Conservation (phyloP, 805 yeast species). For the Metschnikowia koreensis region DNA sequence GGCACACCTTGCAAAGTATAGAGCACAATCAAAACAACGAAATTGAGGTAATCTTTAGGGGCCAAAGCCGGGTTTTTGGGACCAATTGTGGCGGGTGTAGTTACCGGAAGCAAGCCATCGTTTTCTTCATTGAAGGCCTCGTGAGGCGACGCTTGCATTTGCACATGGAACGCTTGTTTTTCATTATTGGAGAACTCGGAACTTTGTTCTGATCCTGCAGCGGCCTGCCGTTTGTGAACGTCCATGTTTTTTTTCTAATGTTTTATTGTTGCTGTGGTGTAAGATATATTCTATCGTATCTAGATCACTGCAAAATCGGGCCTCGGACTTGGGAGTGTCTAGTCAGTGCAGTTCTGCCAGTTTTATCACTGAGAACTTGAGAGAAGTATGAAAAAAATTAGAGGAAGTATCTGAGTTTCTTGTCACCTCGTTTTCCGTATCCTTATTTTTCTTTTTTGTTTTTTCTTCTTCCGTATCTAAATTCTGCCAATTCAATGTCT, state of each 20-base stretch:
- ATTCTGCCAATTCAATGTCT: no score
- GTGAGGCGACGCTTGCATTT: constrained; percentile 11
- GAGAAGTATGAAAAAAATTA: no score
- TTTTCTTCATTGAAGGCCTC: constrained; percentile 31
- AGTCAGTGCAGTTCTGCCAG: no score
- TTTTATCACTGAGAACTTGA: no score
- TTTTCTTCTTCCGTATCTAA: no score
- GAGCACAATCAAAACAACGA: constrained; percentile 65
- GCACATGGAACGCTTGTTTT: constrained; percentile 4
- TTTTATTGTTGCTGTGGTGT: neutral
- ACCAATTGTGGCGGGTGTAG: neutral
- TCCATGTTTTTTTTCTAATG: constrained; percentile 3
- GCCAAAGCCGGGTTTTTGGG: constrained; percentile 1
- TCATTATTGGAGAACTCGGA: neutral
- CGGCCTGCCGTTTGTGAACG: constrained; percentile 14
- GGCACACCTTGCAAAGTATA: constrained; percentile 95
- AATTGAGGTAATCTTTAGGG: constrained; percentile 28
- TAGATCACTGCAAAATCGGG: no score
- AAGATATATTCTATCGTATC: neutral
- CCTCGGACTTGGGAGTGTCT: no score
- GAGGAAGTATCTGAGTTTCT: no score
- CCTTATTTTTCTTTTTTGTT: no score
- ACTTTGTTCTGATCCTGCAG: neutral
- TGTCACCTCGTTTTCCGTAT: no score
- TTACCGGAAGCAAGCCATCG: constrained; percentile 35